Conservation (phyloP, 1,284 basidiomycete genomes). For the Rhodotorula glutinis region DNA sequence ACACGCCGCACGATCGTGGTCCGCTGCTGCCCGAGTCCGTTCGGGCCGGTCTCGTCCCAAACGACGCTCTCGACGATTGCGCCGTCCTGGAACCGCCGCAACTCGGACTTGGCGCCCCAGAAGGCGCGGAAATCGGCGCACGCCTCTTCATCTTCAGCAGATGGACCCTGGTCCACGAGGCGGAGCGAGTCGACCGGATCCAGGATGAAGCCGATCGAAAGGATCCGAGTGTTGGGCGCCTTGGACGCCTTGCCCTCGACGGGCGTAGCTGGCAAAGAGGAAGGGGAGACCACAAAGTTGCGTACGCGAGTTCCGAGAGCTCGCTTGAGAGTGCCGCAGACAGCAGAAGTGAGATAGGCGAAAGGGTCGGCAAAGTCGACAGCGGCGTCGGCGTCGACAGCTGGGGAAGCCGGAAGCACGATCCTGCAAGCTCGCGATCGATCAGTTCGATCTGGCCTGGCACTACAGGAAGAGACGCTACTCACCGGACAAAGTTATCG, state of each 20-base stretch:
- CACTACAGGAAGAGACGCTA: too few species aligned
- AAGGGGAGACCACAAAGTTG: conserved; percentile 30
- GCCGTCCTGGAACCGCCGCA: conserved; percentile 96
- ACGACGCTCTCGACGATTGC: conserved; percentile 89
- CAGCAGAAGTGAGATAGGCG: conserved; percentile 52
- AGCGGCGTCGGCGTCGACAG: conserved; percentile 41
- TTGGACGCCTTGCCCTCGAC: conserved; percentile 45
- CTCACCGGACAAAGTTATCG: conserved; percentile 47
- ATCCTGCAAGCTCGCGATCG: conserved; percentile 16
- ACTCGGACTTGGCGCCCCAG: conserved; percentile 89
- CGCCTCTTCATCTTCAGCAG: conserved; percentile 58
- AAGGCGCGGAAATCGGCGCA: conserved; percentile 69
- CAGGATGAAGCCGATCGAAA: conserved; percentile 70
- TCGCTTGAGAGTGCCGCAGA: conserved; percentile 60
- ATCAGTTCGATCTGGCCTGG: neutral
- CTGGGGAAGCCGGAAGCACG: conserved; percentile 39
- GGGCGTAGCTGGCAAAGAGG: conserved; percentile 4
- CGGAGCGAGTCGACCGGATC: conserved; percentile 69
- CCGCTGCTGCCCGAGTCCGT: conserved; percentile 58
- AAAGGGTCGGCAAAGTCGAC: conserved; percentile 23
- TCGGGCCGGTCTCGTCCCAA: conserved; percentile 65
- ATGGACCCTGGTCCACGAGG: conserved; percentile 83
- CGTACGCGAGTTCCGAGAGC: conserved; percentile 58
- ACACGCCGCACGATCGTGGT: conserved; percentile 73
- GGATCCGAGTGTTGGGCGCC: conserved; percentile 46